These are phyloP conservation scores for Hypoxylon lenormandii DNA, from an alignment of 495 filamentous ascomycete species.

Conservation along the genomic window DNA sequence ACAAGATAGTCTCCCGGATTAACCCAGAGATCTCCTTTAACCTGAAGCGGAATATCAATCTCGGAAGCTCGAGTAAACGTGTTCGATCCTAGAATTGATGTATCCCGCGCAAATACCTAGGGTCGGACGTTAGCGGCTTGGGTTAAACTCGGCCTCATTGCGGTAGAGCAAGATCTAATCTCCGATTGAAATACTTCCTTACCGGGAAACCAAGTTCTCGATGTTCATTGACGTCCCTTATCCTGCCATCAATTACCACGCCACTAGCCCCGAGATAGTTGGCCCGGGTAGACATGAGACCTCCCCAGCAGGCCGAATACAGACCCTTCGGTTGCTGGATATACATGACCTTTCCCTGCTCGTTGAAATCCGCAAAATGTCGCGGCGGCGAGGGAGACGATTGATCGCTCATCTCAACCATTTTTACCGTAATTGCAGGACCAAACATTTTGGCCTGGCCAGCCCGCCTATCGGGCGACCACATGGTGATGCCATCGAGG, in stretches of 20 bases:
- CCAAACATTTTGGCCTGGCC: slow-evolving; percentile 50
- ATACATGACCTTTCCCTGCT: slow-evolving; percentile 17
- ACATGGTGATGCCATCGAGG: slow-evolving; percentile 55
- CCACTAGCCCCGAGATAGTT: slow-evolving; percentile 59
- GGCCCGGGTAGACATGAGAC: slow-evolving; percentile 69
- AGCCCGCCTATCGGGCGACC: slow-evolving; percentile 62
- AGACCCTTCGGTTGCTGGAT: slow-evolving; percentile 22
- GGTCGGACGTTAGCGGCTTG: slow-evolving; percentile 12
- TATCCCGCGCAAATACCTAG: slow-evolving; percentile 65
- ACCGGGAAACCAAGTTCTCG: slow-evolving; percentile 64
- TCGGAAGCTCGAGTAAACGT: slow-evolving; percentile 59
- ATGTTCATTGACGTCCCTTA: slow-evolving; percentile 71
- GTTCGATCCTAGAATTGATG: slow-evolving; percentile 58
- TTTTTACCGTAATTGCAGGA: slow-evolving; percentile 48
- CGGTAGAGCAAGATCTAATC: not conserved
- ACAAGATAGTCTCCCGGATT: slow-evolving; percentile 69
- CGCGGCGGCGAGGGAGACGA: not conserved
- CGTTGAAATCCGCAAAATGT: slow-evolving; percentile 9
- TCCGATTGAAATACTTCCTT: slow-evolving; percentile 3
- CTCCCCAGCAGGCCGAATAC: slow-evolving; percentile 59
- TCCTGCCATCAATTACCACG: slow-evolving; percentile 68
- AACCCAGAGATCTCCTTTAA: not conserved
- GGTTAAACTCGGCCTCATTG: not conserved
- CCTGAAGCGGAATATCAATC: slow-evolving; percentile 52
- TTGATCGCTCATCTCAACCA: slow-evolving; percentile 46